Base-by-base conservation (phyloP, 2,329 filamentous ascomycete species). In the Fusarium devonianum region DNA sequence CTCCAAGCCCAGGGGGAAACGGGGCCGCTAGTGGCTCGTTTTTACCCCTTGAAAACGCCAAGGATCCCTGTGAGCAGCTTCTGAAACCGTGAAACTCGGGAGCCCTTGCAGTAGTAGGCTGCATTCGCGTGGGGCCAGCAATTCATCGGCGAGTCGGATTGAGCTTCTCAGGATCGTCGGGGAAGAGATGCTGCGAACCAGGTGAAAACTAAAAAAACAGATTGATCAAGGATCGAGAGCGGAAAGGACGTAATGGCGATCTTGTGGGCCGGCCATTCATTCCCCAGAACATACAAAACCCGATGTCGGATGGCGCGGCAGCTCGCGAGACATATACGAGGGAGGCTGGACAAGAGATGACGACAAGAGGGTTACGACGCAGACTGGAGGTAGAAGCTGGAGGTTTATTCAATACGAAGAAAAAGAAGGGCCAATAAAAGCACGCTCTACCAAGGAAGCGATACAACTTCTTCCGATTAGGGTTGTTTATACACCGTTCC, bases 1-100 rank as follows among this genome's bases (percentile, higher is more conserved):
- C 49, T 26, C 53, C 38, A 23, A 58, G 49, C 43, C 53, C 49
- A 43, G 43, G 55, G 44, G 49, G 37, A 26, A 56, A 45, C 30
- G 50, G 59, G 36, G 40, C 48, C 49, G 25, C 54, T 52, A 63
- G 44, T 55, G 58, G 48, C 33, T 45, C 49, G 42, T n/a, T 51
- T 60, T 60, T 59, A 56, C 56, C 56, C 56, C 56, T 60, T 45
- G 48, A 30, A 37, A 51, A n/a, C 43, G 49, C 42, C 42, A 55
- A 53, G 33, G 37, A 42, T 34, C 39, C 39, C 25, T 49, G 46
- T n/a, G 32, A 28, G 33, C 34, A 25, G 32, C 30, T 42, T 49
- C 58, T 64, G 61, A 64, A 64, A 63, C 61, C 38, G 52, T 57
- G 55, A 64, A 49, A 62, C 59, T 43, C 35, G 25, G 37, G 30